phyloP scores from a whole-genome alignment of 352 stramenopile genomes.

The Globisporangium apiculatum region DNA sequence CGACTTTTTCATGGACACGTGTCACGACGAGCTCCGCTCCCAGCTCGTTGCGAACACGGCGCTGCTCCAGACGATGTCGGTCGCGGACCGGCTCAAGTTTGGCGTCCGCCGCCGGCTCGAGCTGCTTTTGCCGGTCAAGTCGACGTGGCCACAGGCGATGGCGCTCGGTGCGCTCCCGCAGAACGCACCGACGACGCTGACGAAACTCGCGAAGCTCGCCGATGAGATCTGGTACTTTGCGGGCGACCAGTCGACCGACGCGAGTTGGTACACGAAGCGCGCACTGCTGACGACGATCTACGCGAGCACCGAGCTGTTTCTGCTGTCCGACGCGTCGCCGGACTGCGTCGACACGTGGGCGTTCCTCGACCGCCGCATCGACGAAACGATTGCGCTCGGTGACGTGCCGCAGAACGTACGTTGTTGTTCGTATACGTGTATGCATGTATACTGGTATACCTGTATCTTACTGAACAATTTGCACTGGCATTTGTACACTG shows the following conservation, averaged over 20 bases:
- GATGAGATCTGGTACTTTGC: conserved; percentile 88
- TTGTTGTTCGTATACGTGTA: neutral
- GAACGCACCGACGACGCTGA: conserved; percentile 64
- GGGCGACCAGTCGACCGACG: conserved; percentile 77
- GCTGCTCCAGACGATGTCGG: conserved; percentile 53
- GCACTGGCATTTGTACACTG: no score
- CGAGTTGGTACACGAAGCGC: conserved; percentile 84
- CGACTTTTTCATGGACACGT: conserved; percentile 82
- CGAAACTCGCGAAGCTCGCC: conserved; percentile 57
- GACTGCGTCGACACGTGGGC: conserved; percentile 74
- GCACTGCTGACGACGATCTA: conserved; percentile 74
- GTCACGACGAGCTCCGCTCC: conserved; percentile 46
- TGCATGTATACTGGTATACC: neutral
- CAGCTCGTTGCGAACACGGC: conserved; percentile 54
- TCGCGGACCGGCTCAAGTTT: conserved; percentile 80
- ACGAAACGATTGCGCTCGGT: conserved; percentile 76
- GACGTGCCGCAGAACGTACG: conserved; percentile 77
- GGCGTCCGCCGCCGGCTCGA: conserved; percentile 63
- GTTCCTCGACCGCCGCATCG: conserved; percentile 76
- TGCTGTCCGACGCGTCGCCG: conserved; percentile 74
- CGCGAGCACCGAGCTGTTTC: conserved; percentile 76
- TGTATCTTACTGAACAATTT: no score
- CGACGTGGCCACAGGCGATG: conserved; percentile 76
- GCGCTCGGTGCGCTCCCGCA: conserved; percentile 63
- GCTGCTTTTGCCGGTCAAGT: conserved; percentile 49